Evolutionary conservation across 2,329 filamentous ascomycete genomes (phyloP).

Genomic region (Diaporthe sp.): DNA sequence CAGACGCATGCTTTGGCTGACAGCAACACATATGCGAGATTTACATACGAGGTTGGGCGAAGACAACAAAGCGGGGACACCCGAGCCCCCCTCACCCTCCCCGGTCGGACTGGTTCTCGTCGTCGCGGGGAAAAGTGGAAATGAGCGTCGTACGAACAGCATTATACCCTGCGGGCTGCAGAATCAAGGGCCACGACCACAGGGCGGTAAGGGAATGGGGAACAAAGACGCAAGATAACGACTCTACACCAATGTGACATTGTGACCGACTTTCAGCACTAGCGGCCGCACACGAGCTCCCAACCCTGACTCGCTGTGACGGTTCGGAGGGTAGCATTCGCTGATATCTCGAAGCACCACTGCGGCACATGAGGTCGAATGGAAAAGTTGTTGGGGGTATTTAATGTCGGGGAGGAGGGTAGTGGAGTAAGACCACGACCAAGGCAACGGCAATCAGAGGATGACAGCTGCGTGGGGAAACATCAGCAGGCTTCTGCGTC

Average conservation of each 20-base stretch:
- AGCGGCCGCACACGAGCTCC: conserved; percentile 14
- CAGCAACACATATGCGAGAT: background rate
- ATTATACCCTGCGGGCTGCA: conserved; percentile 26
- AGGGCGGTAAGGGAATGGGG: conserved; percentile 27
- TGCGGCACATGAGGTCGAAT: conserved; percentile 18
- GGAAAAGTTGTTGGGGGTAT: conserved; percentile 1
- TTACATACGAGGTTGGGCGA: background rate
- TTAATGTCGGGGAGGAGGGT: conserved; percentile 17
- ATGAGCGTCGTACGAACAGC: conserved; percentile 25
- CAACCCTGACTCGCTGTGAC: conserved; percentile 13
- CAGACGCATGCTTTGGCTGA: background rate
- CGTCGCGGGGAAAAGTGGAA: conserved; percentile 26
- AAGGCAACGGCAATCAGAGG: background rate
- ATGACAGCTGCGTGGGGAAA: background rate
- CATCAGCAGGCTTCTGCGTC: background rate
- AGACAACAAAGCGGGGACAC: background rate
- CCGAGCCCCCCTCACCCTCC: background rate
- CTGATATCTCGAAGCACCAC: conserved; percentile 23
- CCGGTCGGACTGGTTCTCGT: background rate
- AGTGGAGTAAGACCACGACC: conserved; percentile 5
- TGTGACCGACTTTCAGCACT: conserved; percentile 32
- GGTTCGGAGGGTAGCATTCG: conserved; percentile 17
- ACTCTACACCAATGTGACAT: conserved; percentile 21
- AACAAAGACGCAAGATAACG: conserved; percentile 23
- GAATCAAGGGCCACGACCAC: background rate